Evolutionary conservation across 2,329 filamentous ascomycete genomes (phyloP).

Genomic region (Aspergillus persii): DNA sequence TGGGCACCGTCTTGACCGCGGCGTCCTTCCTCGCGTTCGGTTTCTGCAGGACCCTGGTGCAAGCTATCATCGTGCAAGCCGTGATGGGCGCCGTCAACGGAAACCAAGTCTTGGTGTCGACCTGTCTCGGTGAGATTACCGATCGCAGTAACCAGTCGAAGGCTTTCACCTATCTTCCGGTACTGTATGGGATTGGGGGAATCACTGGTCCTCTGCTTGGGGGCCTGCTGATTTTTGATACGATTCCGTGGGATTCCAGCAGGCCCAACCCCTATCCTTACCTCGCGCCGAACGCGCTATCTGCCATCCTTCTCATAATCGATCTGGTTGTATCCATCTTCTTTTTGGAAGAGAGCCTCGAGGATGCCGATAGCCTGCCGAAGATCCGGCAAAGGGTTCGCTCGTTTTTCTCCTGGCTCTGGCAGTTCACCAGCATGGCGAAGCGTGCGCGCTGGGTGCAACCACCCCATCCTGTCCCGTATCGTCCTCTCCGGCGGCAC

Average conservation of each 20-base stretch:
- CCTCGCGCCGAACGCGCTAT: conserved; percentile 76
- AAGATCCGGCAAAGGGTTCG: conserved; percentile 58
- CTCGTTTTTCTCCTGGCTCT: conserved; percentile 64
- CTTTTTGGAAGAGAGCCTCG: conserved; percentile 83
- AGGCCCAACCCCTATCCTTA: conserved; percentile 70
- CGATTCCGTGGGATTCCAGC: conserved; percentile 55
- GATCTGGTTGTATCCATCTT: conserved; percentile 73
- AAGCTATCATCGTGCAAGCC: conserved; percentile 80
- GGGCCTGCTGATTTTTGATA: conserved; percentile 70
- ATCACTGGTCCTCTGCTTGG: conserved; percentile 93
- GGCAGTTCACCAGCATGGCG: conserved; percentile 63
- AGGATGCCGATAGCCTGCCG: conserved; percentile 62
- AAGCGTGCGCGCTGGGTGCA: conserved; percentile 60
- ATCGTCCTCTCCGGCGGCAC: conserved; percentile 27
- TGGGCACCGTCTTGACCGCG: conserved; percentile 79
- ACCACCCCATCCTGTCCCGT: conserved; percentile 25
- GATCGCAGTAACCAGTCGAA: conserved; percentile 91
- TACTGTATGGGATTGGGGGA: conserved; percentile 92
- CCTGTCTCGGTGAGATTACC: conserved; percentile 90
- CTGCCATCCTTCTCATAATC: conserved; percentile 67
- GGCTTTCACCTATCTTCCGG: conserved; percentile 90
- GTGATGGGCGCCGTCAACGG: conserved; percentile 93
- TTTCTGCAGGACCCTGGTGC: conserved; percentile 77
- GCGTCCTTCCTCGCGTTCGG: conserved; percentile 82
- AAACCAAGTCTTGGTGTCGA: conserved; percentile 90